Percentiles rank a stretch among this genome's conserved stretches.
phyloP scores from a whole-genome alignment of 1,284 basidiomycete species.

The Pyrrhoderma lamaoense region DNA sequence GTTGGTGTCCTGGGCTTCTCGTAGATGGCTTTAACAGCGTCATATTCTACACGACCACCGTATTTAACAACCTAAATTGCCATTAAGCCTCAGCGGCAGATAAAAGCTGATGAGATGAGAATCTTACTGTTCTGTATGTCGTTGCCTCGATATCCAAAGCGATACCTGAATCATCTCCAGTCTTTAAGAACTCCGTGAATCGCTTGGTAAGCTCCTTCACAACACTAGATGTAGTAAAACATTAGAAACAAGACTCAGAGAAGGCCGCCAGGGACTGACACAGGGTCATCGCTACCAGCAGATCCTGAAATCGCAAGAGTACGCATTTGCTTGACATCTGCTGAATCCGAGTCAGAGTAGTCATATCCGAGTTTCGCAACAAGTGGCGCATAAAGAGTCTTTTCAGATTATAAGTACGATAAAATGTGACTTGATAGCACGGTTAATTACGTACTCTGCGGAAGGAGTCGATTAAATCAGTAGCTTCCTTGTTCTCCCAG shows the following conservation, averaged over 20 bases:
- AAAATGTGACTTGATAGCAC: neutral
- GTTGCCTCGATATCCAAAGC: conserved; percentile 65
- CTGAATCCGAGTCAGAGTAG: conserved; percentile 59
- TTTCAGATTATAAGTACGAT: conserved; percentile 3
- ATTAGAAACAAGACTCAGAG: neutral
- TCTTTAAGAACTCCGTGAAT: conserved; percentile 68
- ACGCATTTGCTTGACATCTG: conserved; percentile 71
- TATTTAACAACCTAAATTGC: conserved; percentile 53
- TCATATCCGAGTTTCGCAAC: conserved; percentile 79
- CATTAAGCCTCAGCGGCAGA: conserved; percentile 21
- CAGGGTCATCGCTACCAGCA: conserved; percentile 54
- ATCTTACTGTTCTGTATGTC: conserved; percentile 44
- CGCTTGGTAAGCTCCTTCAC: conserved; percentile 67
- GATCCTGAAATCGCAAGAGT: conserved; percentile 69
- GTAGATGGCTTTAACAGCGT: conserved; percentile 65
- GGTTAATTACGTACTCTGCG: conserved; percentile 47
- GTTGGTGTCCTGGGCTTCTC: conserved; percentile 70
- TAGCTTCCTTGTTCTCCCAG: conserved; percentile 75
- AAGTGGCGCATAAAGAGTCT: conserved; percentile 74
- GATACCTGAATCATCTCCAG: conserved; percentile 73
- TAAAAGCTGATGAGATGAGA: too few relatives aligned
- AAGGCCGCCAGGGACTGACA: conserved; percentile 29
- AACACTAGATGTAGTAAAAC: conserved; percentile 40
- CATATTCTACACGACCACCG: conserved; percentile 76
- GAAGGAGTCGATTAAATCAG: conserved; percentile 57